Base-by-base conservation (phyloP, 106 monocot genomes). In the Dioscorea zingiberensis region DNA sequence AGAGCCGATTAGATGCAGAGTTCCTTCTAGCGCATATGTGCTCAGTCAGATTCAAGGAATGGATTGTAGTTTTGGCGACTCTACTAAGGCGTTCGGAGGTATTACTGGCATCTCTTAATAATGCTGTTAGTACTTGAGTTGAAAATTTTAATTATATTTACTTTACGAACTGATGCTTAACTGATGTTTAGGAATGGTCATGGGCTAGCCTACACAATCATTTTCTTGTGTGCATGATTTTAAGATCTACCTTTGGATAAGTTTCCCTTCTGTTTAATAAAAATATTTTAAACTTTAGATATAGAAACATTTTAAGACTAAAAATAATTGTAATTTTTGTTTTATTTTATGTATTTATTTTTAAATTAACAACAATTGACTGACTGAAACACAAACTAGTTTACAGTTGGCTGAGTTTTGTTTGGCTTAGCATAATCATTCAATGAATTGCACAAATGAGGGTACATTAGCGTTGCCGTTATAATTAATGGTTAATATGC, bases 41-140 rank as follows among this genome's bases (percentile, higher is more conserved):
- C 72, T 93, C 98, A 73, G 98, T 98, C 54, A 98, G 93, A 73
- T 98, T 98, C 66, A 98, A 92, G 80, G 98, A 98, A 73, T 98
- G 98, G 98, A 89, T 98, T 75, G 93, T 98, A 54, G 86, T 98
- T 48, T 72, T 98, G 22, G 98, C 98, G 47, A 98, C 98, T 82
- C 63, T 98, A 45, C 74, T 98, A 49, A 79, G 89, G 67, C 98
- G 98, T 58, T 24, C 77, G 29, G 98, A 98, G 98, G 98, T 98
- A 82, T 38, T 19, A 9, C 23, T 45, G 4, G 2, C 27, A 14
- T 62, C 3, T 61, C 13, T 59, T 18, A 11, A 44, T 21, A 44
- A 48, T 19, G 7, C 24, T 25, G 10, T 21, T 65, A 38, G 3
- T 48, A 4, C n/a, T 44, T 19, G 27, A 9, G 10, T 18, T 7